Evolutionary conservation across 345 rosid species (phyloP), one percentile per base, ranked within the genome.

Genomic region (Mangifera indica): DNA sequence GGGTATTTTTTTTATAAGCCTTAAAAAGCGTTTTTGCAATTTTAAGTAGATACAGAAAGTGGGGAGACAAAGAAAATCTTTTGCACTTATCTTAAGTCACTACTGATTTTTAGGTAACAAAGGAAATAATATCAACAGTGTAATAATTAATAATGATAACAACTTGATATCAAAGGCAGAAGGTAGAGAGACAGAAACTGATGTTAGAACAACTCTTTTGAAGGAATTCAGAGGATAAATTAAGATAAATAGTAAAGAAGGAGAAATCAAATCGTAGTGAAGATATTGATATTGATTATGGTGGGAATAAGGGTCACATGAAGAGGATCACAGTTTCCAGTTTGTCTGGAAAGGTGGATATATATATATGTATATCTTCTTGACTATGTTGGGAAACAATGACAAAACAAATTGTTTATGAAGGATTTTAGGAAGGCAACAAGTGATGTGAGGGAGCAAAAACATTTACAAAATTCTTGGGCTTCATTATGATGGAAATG

Each of bases 321-420:
- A 58, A 70, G 54, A 55, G 63, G 65, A 45, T 70, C 65, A 18
- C 25, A 45, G n/a, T 25, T 24, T 70, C 73, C 73, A 17, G 18
- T 44, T 26, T 71, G 74, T 71, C 74, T 29, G 58, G 66, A 71
- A 45, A 17, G 18, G 64, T 18, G 25, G 57, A 22, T 46, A 44
- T 42, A 1, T 9, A 57, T 40, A 1, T n/a, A n/a, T n/a, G n/a
- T n/a, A n/a, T 9, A 11, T 58, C 32, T 46, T 57, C 24, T 71
- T 29, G 74, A 60, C 49, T n/a, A 26, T 37, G 48, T 60, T 22
- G 59, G 66, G 66, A 60, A 49, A 22, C 34, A 49, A 45, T 32
- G 51, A 71, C 67, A 63, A 60, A 61, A 13, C 67, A 51, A 25
- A 7, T 29, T 34, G 21, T 21, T 53, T 51, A 18, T 4, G 37